Conservation (phyloP, 176 grass and related monocot species). For the Eremochloa ophiuroides region DNA sequence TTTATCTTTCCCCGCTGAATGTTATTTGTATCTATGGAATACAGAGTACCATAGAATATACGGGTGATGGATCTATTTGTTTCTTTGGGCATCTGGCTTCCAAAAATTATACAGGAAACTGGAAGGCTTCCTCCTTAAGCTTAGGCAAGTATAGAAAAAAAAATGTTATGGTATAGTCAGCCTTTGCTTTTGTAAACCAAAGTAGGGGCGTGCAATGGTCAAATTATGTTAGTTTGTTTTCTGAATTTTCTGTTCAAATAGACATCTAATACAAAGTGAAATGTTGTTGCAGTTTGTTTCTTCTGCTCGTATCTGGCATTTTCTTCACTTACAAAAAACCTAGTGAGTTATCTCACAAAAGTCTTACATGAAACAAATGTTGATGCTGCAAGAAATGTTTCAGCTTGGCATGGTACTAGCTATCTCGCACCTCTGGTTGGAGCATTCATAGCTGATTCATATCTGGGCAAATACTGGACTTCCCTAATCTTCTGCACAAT, state of each 20-base stretch:
- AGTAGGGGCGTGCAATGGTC: neutral
- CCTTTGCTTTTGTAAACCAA: neutral
- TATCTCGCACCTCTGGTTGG: constrained; percentile 52
- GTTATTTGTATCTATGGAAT: neutral
- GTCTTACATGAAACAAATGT: constrained; percentile 59
- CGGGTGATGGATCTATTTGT: constrained; percentile 57
- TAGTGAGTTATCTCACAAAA: constrained; percentile 58
- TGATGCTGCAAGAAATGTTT: constrained; percentile 48
- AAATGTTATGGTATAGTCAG: neutral
- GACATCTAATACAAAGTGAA: neutral
- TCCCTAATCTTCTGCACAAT: constrained; percentile 50
- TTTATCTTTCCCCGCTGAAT: too few relatives aligned
- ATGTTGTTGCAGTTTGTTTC: constrained; percentile 41
- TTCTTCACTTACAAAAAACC: constrained; percentile 49
- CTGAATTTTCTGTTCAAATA: neutral
- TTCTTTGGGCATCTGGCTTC: constrained; percentile 35
- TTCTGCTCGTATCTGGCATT: constrained; percentile 47
- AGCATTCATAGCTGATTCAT: constrained; percentile 80
- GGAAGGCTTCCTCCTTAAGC: constrained; percentile 51
- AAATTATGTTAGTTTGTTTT: neutral
- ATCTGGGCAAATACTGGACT: constrained; percentile 62
- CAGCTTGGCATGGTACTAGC: constrained; percentile 47
- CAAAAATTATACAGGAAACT: constrained; percentile 51
- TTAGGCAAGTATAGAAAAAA: constrained; percentile 24
- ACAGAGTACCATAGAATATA: constrained; percentile 33